Evolutionary conservation across 2,329 filamentous ascomycete genomes (phyloP), one percentile per base, ranked within the genome.

Genomic region (Arthrinium phaeospermum): DNA sequence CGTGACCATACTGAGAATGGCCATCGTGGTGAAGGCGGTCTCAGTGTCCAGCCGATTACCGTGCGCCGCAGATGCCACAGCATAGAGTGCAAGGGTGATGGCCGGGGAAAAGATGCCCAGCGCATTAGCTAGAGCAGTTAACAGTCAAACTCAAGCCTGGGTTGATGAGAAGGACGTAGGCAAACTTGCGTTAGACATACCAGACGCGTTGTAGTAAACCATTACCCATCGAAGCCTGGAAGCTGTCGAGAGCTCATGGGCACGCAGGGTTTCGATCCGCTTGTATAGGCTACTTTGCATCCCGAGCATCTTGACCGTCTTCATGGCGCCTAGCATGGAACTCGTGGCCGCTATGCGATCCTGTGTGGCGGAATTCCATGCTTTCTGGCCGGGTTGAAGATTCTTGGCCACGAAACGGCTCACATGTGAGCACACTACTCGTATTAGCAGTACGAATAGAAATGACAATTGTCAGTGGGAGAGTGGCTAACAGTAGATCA

Each of bases 101-200:
- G 79, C 82, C 0, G 84, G 83, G 0, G 82, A 73, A 45, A 85
- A 85, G 49, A 85, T 82, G 0, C 84, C 84, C 8, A 84, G 74
- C 0, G 82, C 82, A 74, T 85, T 85, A 10, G 84, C 84, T 83
- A 24, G 5, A 12, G 45, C n/a, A 7, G 51, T 47, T 22, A 8
- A 57, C 4, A 16, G 47, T 74, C 30, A 70, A 70, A 30, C 13
- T 16, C 44, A 45, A 3, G 44, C 1, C 13, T 2, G 0, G 16
- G 41, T 45, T 30, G n/a, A 47, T 30, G n/a, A 19, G 53, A 19
- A 6, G 27, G 37, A 47, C 4, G 27, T 30, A 30, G 27, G n/a
- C n/a, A 46, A 68, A 34, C 19, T 45, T 45, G 72, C 47, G 7
- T 67, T 4, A 47, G 46, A 79, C 78, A 70, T 71, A 84, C 83